Evolutionary conservation across 2,329 filamentous ascomycete genomes (phyloP), one percentile per base, ranked within the genome.

Genomic region (Xylariaceae sp.): DNA sequence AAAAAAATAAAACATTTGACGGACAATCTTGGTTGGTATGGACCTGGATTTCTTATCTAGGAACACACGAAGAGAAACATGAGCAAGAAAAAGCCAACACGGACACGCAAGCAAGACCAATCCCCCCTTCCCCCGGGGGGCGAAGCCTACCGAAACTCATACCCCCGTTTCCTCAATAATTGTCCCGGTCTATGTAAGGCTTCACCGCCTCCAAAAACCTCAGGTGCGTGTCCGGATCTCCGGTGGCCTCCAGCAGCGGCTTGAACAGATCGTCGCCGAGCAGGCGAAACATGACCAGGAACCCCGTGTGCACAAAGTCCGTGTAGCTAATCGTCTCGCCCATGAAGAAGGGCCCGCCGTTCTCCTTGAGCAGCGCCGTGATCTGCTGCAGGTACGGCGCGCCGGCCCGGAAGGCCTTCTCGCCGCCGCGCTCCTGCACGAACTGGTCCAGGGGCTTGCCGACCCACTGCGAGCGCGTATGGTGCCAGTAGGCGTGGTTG

Each of bases 311-410:
- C 2, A 82, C 72, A 53, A 88, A 80, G 64, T 85, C 83, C 3
- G 77, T 77, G 65, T 80, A 86, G 39, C 74, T 74, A 3, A 76
- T 71, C 56, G 74, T 75, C 46, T 77, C 69, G 0, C 86, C 86
- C 57, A 80, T 47, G 52, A 88, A 81, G 65, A 81, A 88, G 0
- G 81, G 80, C 0, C 86, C 86, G 0, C 71, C 65, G 39, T 78
- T 78, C 68, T 83, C 78, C 61, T 77, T 76, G 58, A 88, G 63
- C 51, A 83, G 60, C 1, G 66, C 72, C 47, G 75, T 73, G 1
- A 73, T 61, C 45, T 72, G 66, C 6, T 61, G 60, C 6, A 78
- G 26, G 2, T 60, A 47, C 1, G 70, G 65, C 55, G 72, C 68
- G 0, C 75, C 77, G 0, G 67, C 67, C 19, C 60, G 44, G 76